A percentile compares a stretch with the other conserved stretches of the same genome.
Evolutionary conservation across 2,329 filamentous ascomycete genomes (phyloP).

Genomic region (Diaporthe sp.): DNA sequence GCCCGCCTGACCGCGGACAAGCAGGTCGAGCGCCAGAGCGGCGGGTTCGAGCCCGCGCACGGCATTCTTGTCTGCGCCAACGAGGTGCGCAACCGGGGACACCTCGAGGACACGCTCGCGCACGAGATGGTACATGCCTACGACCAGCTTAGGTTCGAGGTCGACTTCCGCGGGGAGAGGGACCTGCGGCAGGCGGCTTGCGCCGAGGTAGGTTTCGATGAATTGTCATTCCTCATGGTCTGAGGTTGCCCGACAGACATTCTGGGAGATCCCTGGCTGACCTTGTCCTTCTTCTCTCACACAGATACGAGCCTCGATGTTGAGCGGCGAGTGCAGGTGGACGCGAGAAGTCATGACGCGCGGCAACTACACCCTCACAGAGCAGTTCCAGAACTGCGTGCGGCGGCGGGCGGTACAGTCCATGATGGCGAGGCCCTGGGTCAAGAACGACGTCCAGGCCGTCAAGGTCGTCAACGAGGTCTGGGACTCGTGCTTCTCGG

Average conservation of each 20-base stretch:
- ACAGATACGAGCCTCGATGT: conserved; percentile 90
- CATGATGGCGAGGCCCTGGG: conserved; percentile 80
- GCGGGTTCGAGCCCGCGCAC: conserved; percentile 87
- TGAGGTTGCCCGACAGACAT: background rate
- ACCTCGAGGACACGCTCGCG: conserved; percentile 92
- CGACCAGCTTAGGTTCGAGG: conserved; percentile 91
- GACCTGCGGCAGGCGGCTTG: conserved; percentile 91
- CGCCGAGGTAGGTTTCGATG: conserved; percentile 75
- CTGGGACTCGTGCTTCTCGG: conserved; percentile 97
- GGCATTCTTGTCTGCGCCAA: conserved; percentile 96
- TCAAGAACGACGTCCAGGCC: conserved; percentile 88
- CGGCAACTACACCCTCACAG: conserved; percentile 87
- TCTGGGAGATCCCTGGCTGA: conserved; percentile 30
- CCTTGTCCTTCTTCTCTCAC: background rate
- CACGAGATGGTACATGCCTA: conserved; percentile 99
- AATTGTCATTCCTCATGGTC: background rate
- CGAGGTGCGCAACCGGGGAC: conserved; percentile 80
- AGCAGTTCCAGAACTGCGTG: conserved; percentile 95
- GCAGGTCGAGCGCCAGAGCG: conserved; percentile 72
- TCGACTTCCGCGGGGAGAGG: conserved; percentile 78
- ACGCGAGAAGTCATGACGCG: conserved; percentile 85
- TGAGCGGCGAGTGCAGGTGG: conserved; percentile 95
- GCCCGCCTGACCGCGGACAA: conserved; percentile 51
- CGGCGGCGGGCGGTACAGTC: conserved; percentile 82
- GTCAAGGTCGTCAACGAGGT: conserved; percentile 92